phyloP scores from a whole-genome alignment of 208 protist genomes.

The Acanthamoeba triangularis region DNA sequence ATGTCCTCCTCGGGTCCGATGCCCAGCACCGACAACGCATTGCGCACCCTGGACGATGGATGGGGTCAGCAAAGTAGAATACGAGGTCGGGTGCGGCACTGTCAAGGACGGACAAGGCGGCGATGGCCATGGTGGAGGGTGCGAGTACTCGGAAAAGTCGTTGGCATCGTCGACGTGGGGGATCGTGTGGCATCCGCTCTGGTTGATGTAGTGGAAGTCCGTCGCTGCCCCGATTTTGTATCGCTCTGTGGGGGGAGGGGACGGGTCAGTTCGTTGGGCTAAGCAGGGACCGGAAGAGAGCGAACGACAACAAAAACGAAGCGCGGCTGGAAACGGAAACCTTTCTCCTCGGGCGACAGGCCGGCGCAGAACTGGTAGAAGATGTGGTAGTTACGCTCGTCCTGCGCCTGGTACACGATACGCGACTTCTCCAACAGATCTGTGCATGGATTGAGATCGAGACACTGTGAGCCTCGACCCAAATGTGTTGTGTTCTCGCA shows the following conservation, averaged over 20 bases:
- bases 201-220: conserved; percentile 91
- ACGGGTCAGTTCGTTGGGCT: background rate
- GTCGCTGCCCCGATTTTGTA: conserved; percentile 78
- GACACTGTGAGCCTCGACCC: background rate
- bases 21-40: conserved; percentile 64
- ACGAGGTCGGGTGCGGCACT: too few species aligned
- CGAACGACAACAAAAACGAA: background rate
- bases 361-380: conserved; percentile 94
- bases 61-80: background rate
- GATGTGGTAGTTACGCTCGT: conserved; percentile 98
- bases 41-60: background rate
- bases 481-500: background rate
- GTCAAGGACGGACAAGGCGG: background rate
- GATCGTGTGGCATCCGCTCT: conserved; percentile 86
- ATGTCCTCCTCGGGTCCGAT: conserved; percentile 71
- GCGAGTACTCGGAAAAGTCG: conserved; percentile 92
- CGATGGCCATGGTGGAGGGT: background rate
- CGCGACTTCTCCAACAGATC: conserved; percentile 81
- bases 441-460: background rate
- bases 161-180: conserved; percentile 90
- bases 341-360: conserved; percentile 61
- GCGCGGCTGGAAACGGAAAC: background rate
- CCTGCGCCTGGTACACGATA: conserved; percentile 84
- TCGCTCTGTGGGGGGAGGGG: background rate
- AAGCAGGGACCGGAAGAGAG: background rate